These are phyloP conservation scores for Exobasidium cylindrosporum DNA, from an alignment of 1,284 basidiomycete genomes.

Conservation along the genomic window DNA sequence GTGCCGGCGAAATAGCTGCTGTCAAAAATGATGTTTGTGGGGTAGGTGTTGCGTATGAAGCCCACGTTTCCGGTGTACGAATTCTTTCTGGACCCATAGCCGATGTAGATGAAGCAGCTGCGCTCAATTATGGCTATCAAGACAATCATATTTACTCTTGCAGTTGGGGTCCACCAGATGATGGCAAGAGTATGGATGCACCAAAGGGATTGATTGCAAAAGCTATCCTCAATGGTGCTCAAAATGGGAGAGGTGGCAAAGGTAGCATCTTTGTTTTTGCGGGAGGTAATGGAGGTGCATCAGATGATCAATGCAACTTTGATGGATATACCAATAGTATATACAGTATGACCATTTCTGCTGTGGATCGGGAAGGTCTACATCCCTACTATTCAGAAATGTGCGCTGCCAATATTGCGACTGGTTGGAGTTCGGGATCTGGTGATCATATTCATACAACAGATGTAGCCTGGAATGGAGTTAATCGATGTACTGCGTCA, in stretches of 20 bases:
- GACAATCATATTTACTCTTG: slow-evolving; percentile 92
- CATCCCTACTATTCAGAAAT: slow-evolving; percentile 97
- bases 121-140: slow-evolving; percentile 89
- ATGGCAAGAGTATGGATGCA: slow-evolving; percentile 90
- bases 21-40: slow-evolving; percentile 93
- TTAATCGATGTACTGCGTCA: slow-evolving; percentile 73
- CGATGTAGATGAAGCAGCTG: slow-evolving; percentile 94
- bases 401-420: slow-evolving; percentile 93
- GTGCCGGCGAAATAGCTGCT: slow-evolving; percentile 96
- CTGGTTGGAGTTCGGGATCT: slow-evolving; percentile 93
- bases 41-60: slow-evolving; percentile 86
- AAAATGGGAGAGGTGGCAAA: slow-evolving; percentile 83
- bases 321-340: slow-evolving; percentile 99
- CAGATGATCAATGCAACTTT: slow-evolving; percentile 97
- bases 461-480: slow-evolving; percentile 68
- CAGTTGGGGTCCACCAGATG: slow-evolving; percentile 96
- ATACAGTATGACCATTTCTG: slow-evolving; percentile 91
- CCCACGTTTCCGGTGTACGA: slow-evolving; percentile 87
- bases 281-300: slow-evolving; percentile 88
- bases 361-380: slow-evolving; percentile 83
- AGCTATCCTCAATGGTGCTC: slow-evolving; percentile 89
- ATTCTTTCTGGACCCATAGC: slow-evolving; percentile 96
- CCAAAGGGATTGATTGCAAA: slow-evolving; percentile 89
- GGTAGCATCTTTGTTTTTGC: slow-evolving; percentile 97
- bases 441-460: slow-evolving; percentile 80